These are phyloP conservation scores for Saccharomycopsis fibuligera DNA, from an alignment of 805 yeast genomes.

Conservation along the genomic window DNA sequence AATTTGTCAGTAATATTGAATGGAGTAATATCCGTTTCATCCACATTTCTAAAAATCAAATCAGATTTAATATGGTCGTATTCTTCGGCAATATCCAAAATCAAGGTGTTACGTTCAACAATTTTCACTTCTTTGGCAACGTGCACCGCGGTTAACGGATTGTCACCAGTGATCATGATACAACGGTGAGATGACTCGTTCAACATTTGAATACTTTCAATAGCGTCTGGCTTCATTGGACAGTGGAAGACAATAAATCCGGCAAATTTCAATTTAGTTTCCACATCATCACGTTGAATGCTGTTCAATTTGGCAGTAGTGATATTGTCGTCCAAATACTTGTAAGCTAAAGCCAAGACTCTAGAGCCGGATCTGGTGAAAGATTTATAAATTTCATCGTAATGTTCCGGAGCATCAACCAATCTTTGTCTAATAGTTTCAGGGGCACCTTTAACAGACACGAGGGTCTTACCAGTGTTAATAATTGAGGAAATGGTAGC, in stretches of 20 bases:
- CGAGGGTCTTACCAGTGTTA: slow-evolving; percentile 50
- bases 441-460: slow-evolving; percentile 96
- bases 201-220: slow-evolving; percentile 83
- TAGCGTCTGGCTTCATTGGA: slow-evolving; percentile 91
- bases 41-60: slow-evolving; percentile 79
- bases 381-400: slow-evolving; percentile 80
- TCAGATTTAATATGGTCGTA: slow-evolving; percentile 41
- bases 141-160: slow-evolving; percentile 96
- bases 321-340: slow-evolving; percentile 49
- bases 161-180: slow-evolving; percentile 98
- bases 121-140: slow-evolving; percentile 92
- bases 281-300: slow-evolving; percentile 70
- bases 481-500: slow-evolving; percentile 66
- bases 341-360: slow-evolving; percentile 91
- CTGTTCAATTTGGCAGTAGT: slow-evolving; percentile 46
- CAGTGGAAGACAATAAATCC: slow-evolving; percentile 97
- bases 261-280: slow-evolving; percentile 67
- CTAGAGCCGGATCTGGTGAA: slow-evolving; percentile 95
- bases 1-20: slow-evolving; percentile 54
- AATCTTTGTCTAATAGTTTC: slow-evolving; percentile 86
- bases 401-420: slow-evolving; percentile 59
- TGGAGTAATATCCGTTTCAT: slow-evolving; percentile 66
- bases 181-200: slow-evolving; percentile 94
- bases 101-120: slow-evolving; percentile 74
- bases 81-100: slow-evolving; percentile 78